Conservation (phyloP, 2,329 filamentous ascomycete genomes). For the Penicillium nordicum region DNA sequence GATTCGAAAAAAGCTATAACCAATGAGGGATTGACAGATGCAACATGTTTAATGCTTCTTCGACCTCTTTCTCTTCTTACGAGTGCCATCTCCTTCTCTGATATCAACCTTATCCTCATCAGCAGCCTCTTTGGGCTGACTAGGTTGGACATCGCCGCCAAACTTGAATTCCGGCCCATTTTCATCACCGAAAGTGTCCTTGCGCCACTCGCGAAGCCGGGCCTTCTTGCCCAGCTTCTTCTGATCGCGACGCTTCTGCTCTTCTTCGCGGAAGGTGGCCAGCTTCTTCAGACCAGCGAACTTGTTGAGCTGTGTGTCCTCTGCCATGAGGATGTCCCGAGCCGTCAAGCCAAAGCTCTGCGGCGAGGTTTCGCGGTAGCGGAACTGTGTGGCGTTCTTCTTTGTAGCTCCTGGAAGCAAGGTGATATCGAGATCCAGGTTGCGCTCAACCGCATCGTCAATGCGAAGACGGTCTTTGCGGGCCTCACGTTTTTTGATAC, state of each 20-base stretch:
- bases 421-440: slow-evolving; percentile 69
- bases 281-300: slow-evolving; percentile 94
- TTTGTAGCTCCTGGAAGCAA: slow-evolving; percentile 54
- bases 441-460: slow-evolving; percentile 79
- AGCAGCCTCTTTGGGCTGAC: slow-evolving; percentile 16
- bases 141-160: slow-evolving; percentile 22
- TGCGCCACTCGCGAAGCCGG: slow-evolving; percentile 79
- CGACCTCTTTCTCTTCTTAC: slow-evolving; percentile 46
- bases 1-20: slow-evolving; percentile 6
- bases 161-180: slow-evolving; percentile 46
- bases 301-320: slow-evolving; percentile 80
- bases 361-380: slow-evolving; percentile 91
- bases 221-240: slow-evolving; percentile 92
- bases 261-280: slow-evolving; percentile 78
- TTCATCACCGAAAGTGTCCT: slow-evolving; percentile 62
- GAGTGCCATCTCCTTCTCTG: slow-evolving; percentile 37
- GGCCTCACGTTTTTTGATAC: slow-evolving; percentile 65
- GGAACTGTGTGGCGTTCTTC: slow-evolving; percentile 61
- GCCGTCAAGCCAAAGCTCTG: slow-evolving; percentile 85
- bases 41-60: slow-evolving; percentile 38
- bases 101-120: slow-evolving; percentile 41
- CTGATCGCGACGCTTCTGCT: slow-evolving; percentile 85
- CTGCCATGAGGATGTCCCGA: slow-evolving; percentile 85
- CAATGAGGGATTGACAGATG: slow-evolving; percentile 4
- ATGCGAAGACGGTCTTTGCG: slow-evolving; percentile 78